Percentiles rank a stretch among this genome's conserved stretches.
These are phyloP conservation scores for Coniella lustricola DNA, from an alignment of 2,329 filamentous ascomycete species.

Conservation along the genomic window DNA sequence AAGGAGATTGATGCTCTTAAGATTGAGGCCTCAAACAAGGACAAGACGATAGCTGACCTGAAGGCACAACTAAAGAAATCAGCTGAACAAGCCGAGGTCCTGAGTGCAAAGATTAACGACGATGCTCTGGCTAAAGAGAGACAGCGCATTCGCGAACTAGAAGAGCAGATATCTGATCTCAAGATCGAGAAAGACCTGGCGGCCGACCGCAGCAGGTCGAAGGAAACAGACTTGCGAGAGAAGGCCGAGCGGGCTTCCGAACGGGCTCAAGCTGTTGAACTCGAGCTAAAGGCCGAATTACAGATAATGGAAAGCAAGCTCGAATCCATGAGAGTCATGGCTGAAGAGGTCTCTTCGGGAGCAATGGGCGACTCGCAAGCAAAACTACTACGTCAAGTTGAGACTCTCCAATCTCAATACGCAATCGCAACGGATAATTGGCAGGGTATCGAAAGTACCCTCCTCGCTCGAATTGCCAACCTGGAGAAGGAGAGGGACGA, in stretches of 20 bases:
- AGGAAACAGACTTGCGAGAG: slow-evolving; percentile 66
- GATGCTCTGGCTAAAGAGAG: slow-evolving; percentile 63
- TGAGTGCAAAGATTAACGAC: slow-evolving; percentile 58
- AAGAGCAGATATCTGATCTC: slow-evolving; percentile 55
- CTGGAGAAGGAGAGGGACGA: slow-evolving; percentile 92
- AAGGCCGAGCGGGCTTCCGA: slow-evolving; percentile 68
- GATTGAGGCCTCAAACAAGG: slow-evolving; percentile 56
- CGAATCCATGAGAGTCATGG: slow-evolving; percentile 75
- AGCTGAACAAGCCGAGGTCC: slow-evolving; percentile 57
- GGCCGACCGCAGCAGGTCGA: slow-evolving; percentile 57
- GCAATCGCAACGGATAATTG: slow-evolving; percentile 92
- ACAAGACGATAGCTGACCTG: slow-evolving; percentile 59
- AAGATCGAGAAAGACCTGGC: slow-evolving; percentile 72
- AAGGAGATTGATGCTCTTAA: slow-evolving; percentile 46
- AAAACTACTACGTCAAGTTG: slow-evolving; percentile 86
- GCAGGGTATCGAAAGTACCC: slow-evolving; percentile 87
- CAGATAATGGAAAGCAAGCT: slow-evolving; percentile 79
- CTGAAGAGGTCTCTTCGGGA: slow-evolving; percentile 84
- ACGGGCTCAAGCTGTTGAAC: slow-evolving; percentile 58
- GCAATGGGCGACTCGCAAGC: slow-evolving; percentile 76
- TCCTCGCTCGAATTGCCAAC: slow-evolving; percentile 67
- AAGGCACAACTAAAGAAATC: slow-evolving; percentile 63
- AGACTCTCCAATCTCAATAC: slow-evolving; percentile 93
- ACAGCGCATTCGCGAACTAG: slow-evolving; percentile 41
- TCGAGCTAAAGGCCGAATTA: slow-evolving; percentile 73